Percentiles rank a stretch among this genome's conserved stretches.
Evolutionary conservation across 2,329 filamentous ascomycete species (phyloP).

Genomic region (Akanthomyces lecanii): DNA sequence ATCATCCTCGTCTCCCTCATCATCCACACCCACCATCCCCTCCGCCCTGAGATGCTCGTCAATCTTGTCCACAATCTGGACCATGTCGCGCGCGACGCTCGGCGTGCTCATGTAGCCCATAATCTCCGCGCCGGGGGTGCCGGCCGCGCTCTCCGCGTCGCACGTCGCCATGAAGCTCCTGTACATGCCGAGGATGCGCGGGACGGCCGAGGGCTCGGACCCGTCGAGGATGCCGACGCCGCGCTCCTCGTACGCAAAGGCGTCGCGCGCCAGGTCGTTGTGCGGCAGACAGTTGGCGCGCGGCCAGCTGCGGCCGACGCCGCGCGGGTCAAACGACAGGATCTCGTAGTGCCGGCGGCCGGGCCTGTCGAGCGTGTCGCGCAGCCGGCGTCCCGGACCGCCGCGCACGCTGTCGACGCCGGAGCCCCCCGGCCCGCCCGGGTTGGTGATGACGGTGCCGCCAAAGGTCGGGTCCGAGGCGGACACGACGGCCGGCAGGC

Average conservation of each 20-base stretch:
- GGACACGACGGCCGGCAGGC: constrained; percentile 30
- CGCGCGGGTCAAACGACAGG: constrained; percentile 36
- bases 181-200: constrained; percentile 4
- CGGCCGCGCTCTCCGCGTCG: background rate
- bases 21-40: background rate
- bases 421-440: constrained; percentile 36
- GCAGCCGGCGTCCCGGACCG: constrained; percentile 22
- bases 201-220: constrained; percentile 2
- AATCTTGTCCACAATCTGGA: constrained; percentile 31
- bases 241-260: constrained; percentile 26
- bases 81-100: constrained; percentile 32
- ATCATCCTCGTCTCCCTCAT: background rate
- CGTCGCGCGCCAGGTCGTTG: constrained; percentile 23
- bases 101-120: constrained; percentile 28
- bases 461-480: constrained; percentile 30
- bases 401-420: constrained; percentile 25
- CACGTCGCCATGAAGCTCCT: background rate
- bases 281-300: constrained; percentile 29
- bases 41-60: constrained; percentile 23
- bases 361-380: constrained; percentile 22
- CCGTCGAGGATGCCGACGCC: constrained; percentile 27
- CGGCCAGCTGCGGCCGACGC: constrained; percentile 30
- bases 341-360: constrained; percentile 31
- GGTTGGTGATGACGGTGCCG: constrained; percentile 34
- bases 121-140: constrained; percentile 22